A percentile compares a stretch with the other conserved stretches of the same genome.
These are phyloP conservation scores for Apostasia shenzhenica DNA, from an alignment of 106 monocot genomes.

Conservation along the genomic window DNA sequence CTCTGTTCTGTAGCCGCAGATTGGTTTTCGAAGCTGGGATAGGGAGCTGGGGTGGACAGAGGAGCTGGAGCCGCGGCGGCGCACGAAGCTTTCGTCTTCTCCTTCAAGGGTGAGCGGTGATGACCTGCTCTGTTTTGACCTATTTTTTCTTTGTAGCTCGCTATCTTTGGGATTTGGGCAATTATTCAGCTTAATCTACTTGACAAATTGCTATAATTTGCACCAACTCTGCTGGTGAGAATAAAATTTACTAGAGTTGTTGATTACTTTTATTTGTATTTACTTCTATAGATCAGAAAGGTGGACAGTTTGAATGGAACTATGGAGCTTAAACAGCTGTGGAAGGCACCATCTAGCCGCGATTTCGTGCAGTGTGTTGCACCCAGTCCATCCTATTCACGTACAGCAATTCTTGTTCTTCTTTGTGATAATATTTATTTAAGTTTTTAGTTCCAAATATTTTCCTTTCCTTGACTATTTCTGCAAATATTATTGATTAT, in stretches of 20 bases:
- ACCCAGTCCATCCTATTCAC: constrained; percentile 31
- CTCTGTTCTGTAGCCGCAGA: constrained; percentile 19
- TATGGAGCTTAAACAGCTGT: constrained; percentile 45
- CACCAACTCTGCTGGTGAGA: background rate
- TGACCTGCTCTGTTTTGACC: background rate
- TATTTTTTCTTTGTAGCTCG: background rate
- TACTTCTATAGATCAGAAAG: constrained; percentile 54
- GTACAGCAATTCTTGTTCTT: constrained; percentile 19
- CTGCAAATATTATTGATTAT: background rate
- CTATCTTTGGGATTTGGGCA: background rate
- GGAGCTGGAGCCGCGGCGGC: constrained; percentile 39
- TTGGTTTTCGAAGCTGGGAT: constrained; percentile 20
- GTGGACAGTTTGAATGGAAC: constrained; percentile 22
- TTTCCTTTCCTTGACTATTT: background rate
- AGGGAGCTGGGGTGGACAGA: constrained; percentile 41
- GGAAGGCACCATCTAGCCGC: constrained; percentile 50
- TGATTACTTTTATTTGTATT: constrained; percentile 23
- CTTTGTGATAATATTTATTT: background rate
- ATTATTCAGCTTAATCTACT: no score
- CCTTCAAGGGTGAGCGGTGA: constrained; percentile 23
- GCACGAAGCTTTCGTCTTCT: constrained; percentile 22
- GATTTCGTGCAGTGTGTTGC: constrained; percentile 49
- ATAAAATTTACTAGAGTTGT: background rate
- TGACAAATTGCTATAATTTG: background rate
- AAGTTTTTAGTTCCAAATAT: background rate